Evolutionary conservation across 768 basidiomycete species (phyloP), one percentile per base, ranked within the genome.

Genomic region (Tylopilus sp.): DNA sequence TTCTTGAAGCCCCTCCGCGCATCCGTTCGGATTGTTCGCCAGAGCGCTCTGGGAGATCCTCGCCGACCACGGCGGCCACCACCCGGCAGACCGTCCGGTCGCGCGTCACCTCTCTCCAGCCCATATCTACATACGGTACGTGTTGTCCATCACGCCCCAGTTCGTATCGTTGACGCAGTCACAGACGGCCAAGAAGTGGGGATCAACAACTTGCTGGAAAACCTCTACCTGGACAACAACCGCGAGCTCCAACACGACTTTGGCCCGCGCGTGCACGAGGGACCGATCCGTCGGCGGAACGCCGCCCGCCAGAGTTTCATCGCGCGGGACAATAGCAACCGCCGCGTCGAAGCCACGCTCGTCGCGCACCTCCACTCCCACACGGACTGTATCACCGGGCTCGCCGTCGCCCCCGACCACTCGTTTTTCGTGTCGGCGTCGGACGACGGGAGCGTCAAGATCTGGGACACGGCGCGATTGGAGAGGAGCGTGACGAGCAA

Each of bases 401-500:
- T 98, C 22, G 87, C 87, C 2, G 89, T 94, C 22, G 86, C 96
- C 1, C 95, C 96, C 3, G 97, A 98, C 63, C 92, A 97, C 62
- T 73, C 86, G 66, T 99, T 97, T 76, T 98, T 99, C 59, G 85
- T 95, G 4, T 92, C 96, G 0, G 85, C 89, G 33, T 96, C 93
- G 1, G 86, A 98, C 56, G 96, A 98, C 70, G 91, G 90, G 74
- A 94, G 90, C 0, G 85, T 95, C 64, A 95, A 93, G 68, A 78
- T 90, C 37, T 97, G 93, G 93, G 89, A 92, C 58, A 88, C 93
- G 2, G 89, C 91, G 9, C 78, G 93, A n/a, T 76, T 98, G 41
- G 96, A 98, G 65, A 80, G 95, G 52, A 98, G 93, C 69, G 91
- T 97, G 17, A 92, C 94, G 21, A 87, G 88, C 66, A 91, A 91